A percentile compares a stretch with the other conserved stretches of the same genome.
Conservation (phyloP, 129 eudicot genomes). For the Smallanthus sonchifolius region DNA sequence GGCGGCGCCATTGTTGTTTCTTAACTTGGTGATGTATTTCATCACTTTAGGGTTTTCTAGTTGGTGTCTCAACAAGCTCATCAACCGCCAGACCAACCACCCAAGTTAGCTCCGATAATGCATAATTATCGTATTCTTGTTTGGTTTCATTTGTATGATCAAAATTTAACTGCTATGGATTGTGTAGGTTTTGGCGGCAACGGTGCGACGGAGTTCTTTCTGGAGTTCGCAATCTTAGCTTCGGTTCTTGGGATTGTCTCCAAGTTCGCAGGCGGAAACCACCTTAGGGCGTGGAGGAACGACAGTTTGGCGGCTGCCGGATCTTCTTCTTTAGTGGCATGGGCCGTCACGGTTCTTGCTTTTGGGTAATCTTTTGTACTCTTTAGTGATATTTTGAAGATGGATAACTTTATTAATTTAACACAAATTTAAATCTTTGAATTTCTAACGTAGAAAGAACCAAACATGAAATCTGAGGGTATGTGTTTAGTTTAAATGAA, state of each 20-base stretch:
- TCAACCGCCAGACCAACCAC: slow-evolving; percentile 66
- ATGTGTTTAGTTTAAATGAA: too few species aligned
- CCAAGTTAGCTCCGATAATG: slow-evolving; percentile 41
- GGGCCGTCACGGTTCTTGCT: slow-evolving; percentile 91
- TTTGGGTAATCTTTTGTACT: slow-evolving; percentile 49
- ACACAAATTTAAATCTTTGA: too few species aligned
- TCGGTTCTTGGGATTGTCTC: slow-evolving; percentile 70
- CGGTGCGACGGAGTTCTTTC: slow-evolving; percentile 73
- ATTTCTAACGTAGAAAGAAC: too few species aligned
- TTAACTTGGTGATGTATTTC: slow-evolving; percentile 69
- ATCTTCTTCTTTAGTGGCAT: slow-evolving; percentile 62
- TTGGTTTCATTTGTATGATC: background rate
- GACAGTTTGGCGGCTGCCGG: slow-evolving; percentile 95
- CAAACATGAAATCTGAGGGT: too few species aligned
- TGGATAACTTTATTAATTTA: too few species aligned
- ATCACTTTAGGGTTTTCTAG: slow-evolving; percentile 74
- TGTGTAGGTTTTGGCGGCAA: slow-evolving; percentile 80
- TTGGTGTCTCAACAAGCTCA: slow-evolving; percentile 72
- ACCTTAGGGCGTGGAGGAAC: slow-evolving; percentile 79
- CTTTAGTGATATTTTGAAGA: too few species aligned
- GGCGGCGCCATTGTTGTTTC: slow-evolving; percentile 85
- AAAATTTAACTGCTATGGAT: background rate
- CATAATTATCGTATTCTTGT: background rate
- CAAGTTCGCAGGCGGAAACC: slow-evolving; percentile 76
- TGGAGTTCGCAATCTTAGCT: slow-evolving; percentile 65